These are phyloP conservation scores for Fusarium redolens DNA, from an alignment of 2,329 filamentous ascomycete species.

Conservation along the genomic window DNA sequence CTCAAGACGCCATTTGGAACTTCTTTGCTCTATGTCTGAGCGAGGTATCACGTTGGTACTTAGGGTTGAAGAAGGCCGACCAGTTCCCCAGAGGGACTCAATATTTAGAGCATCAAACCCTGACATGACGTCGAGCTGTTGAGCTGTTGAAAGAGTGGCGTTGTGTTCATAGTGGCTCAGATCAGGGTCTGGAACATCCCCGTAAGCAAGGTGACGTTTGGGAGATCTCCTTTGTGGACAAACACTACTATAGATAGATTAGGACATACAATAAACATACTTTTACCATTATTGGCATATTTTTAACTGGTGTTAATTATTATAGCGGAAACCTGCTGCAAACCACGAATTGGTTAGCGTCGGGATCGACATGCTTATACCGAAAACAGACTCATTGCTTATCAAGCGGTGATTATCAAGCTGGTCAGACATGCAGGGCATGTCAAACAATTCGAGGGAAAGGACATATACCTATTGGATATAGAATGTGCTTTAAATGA, in stretches of 20 bases:
- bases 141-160: no score
- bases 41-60: background rate
- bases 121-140: rapidly evolving
- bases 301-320: rapidly evolving
- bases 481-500: no score
- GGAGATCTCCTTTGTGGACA: background rate
- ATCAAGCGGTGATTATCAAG: background rate
- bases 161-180: no score
- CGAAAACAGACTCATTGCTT: background rate
- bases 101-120: rapidly evolving
- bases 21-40: rapidly evolving
- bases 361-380: background rate
- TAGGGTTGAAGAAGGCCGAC: rapidly evolving
- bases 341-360: background rate
- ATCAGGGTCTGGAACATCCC: rapidly evolving
- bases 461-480: no score
- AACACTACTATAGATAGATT: no score
- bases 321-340: background rate
- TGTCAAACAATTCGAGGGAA: rapidly evolving
- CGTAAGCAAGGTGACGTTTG: no score
- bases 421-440: no score
- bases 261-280: no score
- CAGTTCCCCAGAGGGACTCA: rapidly evolving
- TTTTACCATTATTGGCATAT: no score
- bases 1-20: rapidly evolving